Base-by-base conservation (phyloP, 345 rosid genomes). In the Lumnitzera littorea region DNA sequence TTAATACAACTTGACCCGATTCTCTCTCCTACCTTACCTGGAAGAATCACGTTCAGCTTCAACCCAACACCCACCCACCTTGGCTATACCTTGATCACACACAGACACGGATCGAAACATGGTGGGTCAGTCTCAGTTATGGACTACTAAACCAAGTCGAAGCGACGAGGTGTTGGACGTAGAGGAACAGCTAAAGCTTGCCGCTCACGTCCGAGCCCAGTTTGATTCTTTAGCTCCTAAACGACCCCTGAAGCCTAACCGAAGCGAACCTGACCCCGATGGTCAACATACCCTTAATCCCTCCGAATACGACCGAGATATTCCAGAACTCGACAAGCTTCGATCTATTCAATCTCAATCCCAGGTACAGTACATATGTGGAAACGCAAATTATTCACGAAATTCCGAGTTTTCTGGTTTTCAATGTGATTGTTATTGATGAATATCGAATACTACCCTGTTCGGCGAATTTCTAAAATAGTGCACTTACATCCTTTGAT, bases 151-250 rank as follows among this genome's bases (percentile, higher is more conserved):
- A 69, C 96, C 96, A 57, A 76, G 94, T 80, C 73, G 95, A 70
- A 89, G 95, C 78, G 96, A 89, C 67, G 87, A 89, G 63, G 73
- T 82, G 49, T 10, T 74, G 70, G 88, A 81, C 27, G 76, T 70
- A 5, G 77, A 72, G 62, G 67, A 75, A 11, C 95, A 82, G 58
- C 66, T 82, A 25, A 59, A 72, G 69, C 78, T 79, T 67, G 17
- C 84, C 25, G 66, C 74, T 50, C 84, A 75, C 74, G 66, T 81
- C 70, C 78, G 82, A 70, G 75, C 82, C 59, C 94, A 75, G 48
- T 78, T 89, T 61, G 87, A 86, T 57, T 77, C 87, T 47, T 15
- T 76, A 43, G 80, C 82, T 46, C 89, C 91, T 11, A 89, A 78
- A 69, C 82, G 91, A 70, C 83, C 94, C 74, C 50, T 72, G 63